phyloP scores from a whole-genome alignment of 805 yeast species.

The Sungouiella thailandica region DNA sequence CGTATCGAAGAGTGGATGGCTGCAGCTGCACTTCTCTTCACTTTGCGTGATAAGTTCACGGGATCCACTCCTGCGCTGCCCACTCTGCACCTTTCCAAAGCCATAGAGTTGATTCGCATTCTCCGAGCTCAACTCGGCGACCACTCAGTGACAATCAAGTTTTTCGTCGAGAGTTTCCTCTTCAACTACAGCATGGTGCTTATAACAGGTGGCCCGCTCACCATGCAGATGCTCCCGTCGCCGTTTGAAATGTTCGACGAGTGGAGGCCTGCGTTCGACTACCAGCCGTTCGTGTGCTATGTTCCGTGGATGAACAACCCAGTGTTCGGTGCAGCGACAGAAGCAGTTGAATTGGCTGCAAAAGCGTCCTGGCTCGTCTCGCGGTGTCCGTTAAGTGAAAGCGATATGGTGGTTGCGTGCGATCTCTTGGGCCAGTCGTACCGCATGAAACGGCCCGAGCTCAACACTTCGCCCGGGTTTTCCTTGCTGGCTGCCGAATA shows the following conservation, averaged over 20 bases:
- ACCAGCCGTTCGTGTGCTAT: slow-evolving; percentile 20
- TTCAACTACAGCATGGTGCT: slow-evolving; percentile 38
- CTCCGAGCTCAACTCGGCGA: slow-evolving; percentile 1
- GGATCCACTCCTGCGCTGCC: slow-evolving; percentile 2
- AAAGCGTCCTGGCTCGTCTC: slow-evolving; percentile 35
- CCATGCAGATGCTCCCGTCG: slow-evolving; percentile 29
- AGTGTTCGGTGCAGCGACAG: slow-evolving; percentile 33
- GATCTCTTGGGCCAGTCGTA: slow-evolving; percentile 5
- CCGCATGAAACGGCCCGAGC: slow-evolving; percentile 6
- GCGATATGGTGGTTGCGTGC: slow-evolving; percentile 1
- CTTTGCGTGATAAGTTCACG: slow-evolving; percentile 4
- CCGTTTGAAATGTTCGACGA: slow-evolving; percentile 31
- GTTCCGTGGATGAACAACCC: slow-evolving; percentile 42
- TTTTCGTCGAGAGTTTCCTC: slow-evolving; percentile 41
- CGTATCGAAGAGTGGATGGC: slow-evolving; percentile 7
- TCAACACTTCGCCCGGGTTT: neutral
- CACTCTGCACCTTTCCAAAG: slow-evolving; percentile 3
- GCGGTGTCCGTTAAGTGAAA: slow-evolving; percentile 7
- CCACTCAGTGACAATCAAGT: slow-evolving; percentile 14
- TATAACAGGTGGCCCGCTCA: slow-evolving; percentile 28
- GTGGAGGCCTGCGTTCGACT: slow-evolving; percentile 2
- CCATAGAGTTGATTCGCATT: slow-evolving; percentile 1
- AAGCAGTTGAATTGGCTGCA: slow-evolving; percentile 32
- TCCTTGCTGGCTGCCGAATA: neutral
- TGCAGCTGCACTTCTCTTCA: slow-evolving; percentile 4